Evolutionary conservation across 2,329 filamentous ascomycete species (phyloP).

Genomic region (Orbilia quercus): DNA sequence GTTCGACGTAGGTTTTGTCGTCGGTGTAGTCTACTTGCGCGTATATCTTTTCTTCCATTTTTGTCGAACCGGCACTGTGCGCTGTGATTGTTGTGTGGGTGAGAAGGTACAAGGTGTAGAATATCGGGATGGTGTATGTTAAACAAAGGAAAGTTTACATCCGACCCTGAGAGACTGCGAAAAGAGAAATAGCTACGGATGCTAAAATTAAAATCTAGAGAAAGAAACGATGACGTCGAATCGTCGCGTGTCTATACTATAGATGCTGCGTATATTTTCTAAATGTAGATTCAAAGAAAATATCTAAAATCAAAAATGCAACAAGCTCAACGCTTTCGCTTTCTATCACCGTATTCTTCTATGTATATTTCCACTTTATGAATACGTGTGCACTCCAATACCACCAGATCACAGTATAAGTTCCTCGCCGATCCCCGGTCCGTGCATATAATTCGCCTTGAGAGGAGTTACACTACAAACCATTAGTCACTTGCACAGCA

Average conservation of each 20-base stretch:
- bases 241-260: constrained; percentile 8
- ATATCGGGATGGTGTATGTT: no score
- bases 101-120: no score
- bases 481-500: constrained; percentile 42
- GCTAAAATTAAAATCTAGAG: no score
- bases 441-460: constrained; percentile 91
- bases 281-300: constrained; percentile 3
- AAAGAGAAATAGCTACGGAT: no score
- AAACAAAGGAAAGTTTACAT: no score
- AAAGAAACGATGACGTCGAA: no score
- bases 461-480: constrained; percentile 81
- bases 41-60: constrained; percentile 63
- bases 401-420: constrained; percentile 89
- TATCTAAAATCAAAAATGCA: constrained; percentile 56
- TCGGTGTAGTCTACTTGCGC: constrained; percentile 87
- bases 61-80: no score
- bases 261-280: no score
- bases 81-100: no score
- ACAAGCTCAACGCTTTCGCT: constrained; percentile 47
- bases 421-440: constrained; percentile 71
- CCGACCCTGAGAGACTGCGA: no score
- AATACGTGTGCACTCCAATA: constrained; percentile 65
- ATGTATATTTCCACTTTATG: no score
- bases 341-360: no score
- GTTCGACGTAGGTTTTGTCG: constrained; percentile 78